Conservation (phyloP, 1,284 basidiomycete genomes). For the Cryptococcus sp. region DNA sequence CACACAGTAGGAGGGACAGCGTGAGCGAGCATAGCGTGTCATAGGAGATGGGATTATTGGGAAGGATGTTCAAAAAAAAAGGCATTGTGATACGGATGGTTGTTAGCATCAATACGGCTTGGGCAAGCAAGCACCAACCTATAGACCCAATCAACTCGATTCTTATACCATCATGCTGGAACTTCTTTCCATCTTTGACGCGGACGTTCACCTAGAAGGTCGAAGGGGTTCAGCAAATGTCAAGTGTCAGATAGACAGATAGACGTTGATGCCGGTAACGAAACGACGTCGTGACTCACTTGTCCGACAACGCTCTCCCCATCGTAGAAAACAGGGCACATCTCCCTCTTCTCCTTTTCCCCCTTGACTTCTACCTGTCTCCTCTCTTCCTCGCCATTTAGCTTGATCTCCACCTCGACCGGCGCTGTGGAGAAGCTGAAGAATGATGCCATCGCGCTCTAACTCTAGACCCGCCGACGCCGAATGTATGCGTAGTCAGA, state of each 20-base stretch:
- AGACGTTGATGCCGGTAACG: too few species aligned
- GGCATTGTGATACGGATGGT: background rate
- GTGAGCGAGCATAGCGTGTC: background rate
- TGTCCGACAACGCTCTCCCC: conserved; percentile 85
- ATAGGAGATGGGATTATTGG: background rate
- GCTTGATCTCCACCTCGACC: conserved; percentile 86
- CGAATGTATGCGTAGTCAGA: too few species aligned
- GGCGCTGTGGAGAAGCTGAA: conserved; percentile 78
- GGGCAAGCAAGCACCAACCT: conserved; percentile 59
- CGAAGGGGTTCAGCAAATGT: too few species aligned
- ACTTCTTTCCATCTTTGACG: conserved; percentile 91
- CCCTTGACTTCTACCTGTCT: conserved; percentile 66
- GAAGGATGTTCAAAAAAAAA: background rate
- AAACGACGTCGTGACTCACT: conserved; percentile 58
- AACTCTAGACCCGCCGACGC: too few species aligned
- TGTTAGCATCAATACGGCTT: background rate
- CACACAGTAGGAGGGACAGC: background rate
- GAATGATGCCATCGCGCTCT: conserved; percentile 71
- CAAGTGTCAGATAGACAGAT: too few species aligned
- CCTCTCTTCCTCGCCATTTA: conserved; percentile 81
- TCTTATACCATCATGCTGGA: conserved; percentile 95
- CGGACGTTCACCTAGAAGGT: conserved; percentile 74
- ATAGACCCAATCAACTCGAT: conserved; percentile 97
- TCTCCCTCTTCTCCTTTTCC: conserved; percentile 76
- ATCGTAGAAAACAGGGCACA: conserved; percentile 93